Evolutionary conservation across 176 grass and related monocot species (phyloP).

Genomic region (Chloris gayana): DNA sequence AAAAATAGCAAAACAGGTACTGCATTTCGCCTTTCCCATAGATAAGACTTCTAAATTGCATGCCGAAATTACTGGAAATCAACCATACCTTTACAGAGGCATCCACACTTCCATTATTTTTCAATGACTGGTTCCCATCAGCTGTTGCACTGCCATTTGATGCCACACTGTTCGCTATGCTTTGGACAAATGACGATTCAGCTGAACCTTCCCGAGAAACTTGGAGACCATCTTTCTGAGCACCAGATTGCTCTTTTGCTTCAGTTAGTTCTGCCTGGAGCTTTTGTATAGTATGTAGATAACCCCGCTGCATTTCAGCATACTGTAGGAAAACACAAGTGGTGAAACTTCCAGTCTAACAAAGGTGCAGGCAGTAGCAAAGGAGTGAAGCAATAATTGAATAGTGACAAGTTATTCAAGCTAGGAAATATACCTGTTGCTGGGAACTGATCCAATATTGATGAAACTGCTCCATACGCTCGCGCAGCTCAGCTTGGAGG

Average conservation of each 20-base stretch:
- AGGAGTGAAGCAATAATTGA: not conserved
- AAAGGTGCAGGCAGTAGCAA: slow-evolving; percentile 5
- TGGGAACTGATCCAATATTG: slow-evolving; percentile 90
- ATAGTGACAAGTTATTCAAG: slow-evolving; percentile 1
- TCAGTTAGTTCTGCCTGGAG: slow-evolving; percentile 85
- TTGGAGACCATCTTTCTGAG: slow-evolving; percentile 66
- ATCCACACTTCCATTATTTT: slow-evolving; percentile 67
- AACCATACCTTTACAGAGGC: slow-evolving; percentile 61
- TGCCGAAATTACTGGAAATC: slow-evolving; percentile 24
- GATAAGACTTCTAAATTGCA: not conserved
- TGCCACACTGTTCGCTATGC: slow-evolving; percentile 56
- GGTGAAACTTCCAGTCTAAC: slow-evolving; percentile 18
- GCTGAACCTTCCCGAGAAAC: slow-evolving; percentile 61
- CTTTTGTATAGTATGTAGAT: slow-evolving; percentile 82
- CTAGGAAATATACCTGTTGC: slow-evolving; percentile 60
- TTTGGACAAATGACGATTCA: slow-evolving; percentile 69
- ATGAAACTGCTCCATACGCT: slow-evolving; percentile 92
- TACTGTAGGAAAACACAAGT: slow-evolving; percentile 53
- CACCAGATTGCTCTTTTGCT: slow-evolving; percentile 59
- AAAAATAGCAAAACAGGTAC: not conserved
- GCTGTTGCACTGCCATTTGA: slow-evolving; percentile 60
- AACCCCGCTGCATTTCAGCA: slow-evolving; percentile 82
- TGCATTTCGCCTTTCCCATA: not conserved
- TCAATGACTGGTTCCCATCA: slow-evolving; percentile 46
- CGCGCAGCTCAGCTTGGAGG: slow-evolving; percentile 81